Evolutionary conservation across 345 rosid genomes (phyloP).

Genomic region (Euphorbia pulcherrima): DNA sequence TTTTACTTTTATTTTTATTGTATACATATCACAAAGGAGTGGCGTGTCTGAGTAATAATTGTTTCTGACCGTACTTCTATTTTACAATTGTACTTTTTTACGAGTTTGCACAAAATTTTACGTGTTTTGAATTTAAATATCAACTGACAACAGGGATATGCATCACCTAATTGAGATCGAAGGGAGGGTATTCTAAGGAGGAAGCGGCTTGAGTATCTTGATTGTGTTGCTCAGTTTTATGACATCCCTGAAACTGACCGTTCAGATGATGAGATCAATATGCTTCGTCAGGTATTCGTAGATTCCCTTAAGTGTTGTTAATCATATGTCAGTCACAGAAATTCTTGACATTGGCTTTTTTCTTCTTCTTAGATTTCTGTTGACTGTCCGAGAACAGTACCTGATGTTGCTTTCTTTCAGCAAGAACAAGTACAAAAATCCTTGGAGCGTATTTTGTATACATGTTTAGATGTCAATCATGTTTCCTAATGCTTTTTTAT

Average conservation of each 20-base stretch:
- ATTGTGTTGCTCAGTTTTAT: slow-evolving; percentile 88
- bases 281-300: slow-evolving; percentile 86
- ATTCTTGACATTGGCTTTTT: slow-evolving; percentile 16
- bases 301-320: slow-evolving; percentile 7
- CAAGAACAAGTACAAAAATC: slow-evolving; percentile 94
- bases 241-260: slow-evolving; percentile 96
- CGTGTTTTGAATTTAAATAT: slow-evolving; percentile 50
- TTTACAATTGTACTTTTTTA: not conserved
- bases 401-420: slow-evolving; percentile 91
- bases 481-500: not conserved
- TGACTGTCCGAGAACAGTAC: slow-evolving; percentile 98
- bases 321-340: not conserved
- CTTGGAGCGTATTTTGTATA: slow-evolving; percentile 93
- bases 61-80: slow-evolving; percentile 1
- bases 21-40: not conserved
- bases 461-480: slow-evolving; percentile 56
- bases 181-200: slow-evolving; percentile 87
- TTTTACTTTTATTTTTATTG: not conserved
- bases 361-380: slow-evolving; percentile 68
- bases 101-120: slow-evolving; percentile 16
- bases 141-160: slow-evolving; percentile 99
- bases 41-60: not conserved
- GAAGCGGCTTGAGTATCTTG: slow-evolving; percentile 89
- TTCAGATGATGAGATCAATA: slow-evolving; percentile 89
- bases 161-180: slow-evolving; percentile 99